Conservation (phyloP, 2,329 filamentous ascomycete genomes). For the Paecilomyces fulvus region DNA sequence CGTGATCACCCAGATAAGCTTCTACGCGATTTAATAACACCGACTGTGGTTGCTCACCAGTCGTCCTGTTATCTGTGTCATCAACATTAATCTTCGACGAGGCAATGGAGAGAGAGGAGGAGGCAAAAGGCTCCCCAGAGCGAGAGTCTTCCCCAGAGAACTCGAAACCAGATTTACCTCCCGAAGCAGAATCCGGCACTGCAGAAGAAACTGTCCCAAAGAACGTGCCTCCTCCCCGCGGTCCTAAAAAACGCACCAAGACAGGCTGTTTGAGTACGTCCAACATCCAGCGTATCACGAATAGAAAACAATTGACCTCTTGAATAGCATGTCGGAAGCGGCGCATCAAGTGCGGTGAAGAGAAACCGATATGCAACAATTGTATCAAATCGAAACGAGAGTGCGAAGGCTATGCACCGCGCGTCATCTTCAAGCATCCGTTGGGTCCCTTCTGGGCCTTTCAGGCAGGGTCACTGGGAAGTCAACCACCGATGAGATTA, state of each 20-base stretch:
- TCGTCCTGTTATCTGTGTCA: neutral
- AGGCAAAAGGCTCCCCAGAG: neutral
- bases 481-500: constrained; percentile 10
- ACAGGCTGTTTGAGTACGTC: constrained; percentile 80
- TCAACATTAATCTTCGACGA: neutral
- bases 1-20: neutral
- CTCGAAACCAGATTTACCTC: constrained; percentile 3
- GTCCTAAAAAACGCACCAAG: constrained; percentile 66
- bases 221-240: constrained; percentile 15
- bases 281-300: neutral
- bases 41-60: neutral
- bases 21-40: neutral
- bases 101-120: neutral
- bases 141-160: neutral
- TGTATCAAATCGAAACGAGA: constrained; percentile 39
- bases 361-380: constrained; percentile 43
- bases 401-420: constrained; percentile 36
- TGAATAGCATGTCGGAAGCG: constrained; percentile 77
- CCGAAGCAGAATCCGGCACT: neutral
- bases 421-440: constrained; percentile 34
- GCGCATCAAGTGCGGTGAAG: constrained; percentile 95
- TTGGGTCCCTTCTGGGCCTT: constrained; percentile 24
- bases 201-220: constrained; percentile 9
- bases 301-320: neutral
- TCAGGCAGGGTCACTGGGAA: constrained; percentile 9